Conservation (phyloP, 1,284 basidiomycete species). For the Xerocomus nothofagi region DNA sequence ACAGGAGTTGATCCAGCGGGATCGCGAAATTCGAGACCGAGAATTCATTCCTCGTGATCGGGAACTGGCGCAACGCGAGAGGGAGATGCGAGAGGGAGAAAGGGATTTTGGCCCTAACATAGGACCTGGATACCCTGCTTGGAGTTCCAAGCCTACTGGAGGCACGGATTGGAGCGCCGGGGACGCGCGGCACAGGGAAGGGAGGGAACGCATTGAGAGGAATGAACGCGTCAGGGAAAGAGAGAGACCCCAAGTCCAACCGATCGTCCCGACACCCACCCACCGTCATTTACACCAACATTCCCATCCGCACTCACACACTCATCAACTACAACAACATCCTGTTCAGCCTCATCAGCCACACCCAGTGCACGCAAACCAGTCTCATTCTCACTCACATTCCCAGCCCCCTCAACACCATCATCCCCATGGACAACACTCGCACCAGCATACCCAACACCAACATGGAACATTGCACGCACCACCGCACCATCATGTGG, state of each 20-base stretch:
- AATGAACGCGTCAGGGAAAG: slow-evolving; percentile 36
- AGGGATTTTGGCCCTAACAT: slow-evolving; percentile 26
- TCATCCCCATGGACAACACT: slow-evolving; percentile 26
- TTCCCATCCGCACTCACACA: slow-evolving; percentile 24
- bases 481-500: slow-evolving; percentile 33
- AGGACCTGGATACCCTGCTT: slow-evolving; percentile 23
- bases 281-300: slow-evolving; percentile 29
- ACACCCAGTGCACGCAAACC: slow-evolving; percentile 24
- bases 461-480: slow-evolving; percentile 35
- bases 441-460: slow-evolving; percentile 33
- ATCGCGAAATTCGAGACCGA: slow-evolving; percentile 27
- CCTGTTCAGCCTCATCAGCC: slow-evolving; percentile 20
- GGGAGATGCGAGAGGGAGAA: slow-evolving; percentile 27
- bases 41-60: slow-evolving; percentile 26
- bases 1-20: slow-evolving; percentile 24
- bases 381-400: slow-evolving; percentile 30
- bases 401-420: slow-evolving; percentile 36
- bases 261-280: slow-evolving; percentile 22
- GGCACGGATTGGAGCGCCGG: slow-evolving; percentile 30
- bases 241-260: slow-evolving; percentile 29
- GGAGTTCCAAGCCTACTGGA: slow-evolving; percentile 28
- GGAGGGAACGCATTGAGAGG: slow-evolving; percentile 33
- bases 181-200: slow-evolving; percentile 32
- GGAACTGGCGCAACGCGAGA: slow-evolving; percentile 26
- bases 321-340: slow-evolving; percentile 26